These are phyloP conservation scores for Teratosphaeria destructans DNA, from an alignment of 2,329 filamentous ascomycete genomes.

Conservation along the genomic window DNA sequence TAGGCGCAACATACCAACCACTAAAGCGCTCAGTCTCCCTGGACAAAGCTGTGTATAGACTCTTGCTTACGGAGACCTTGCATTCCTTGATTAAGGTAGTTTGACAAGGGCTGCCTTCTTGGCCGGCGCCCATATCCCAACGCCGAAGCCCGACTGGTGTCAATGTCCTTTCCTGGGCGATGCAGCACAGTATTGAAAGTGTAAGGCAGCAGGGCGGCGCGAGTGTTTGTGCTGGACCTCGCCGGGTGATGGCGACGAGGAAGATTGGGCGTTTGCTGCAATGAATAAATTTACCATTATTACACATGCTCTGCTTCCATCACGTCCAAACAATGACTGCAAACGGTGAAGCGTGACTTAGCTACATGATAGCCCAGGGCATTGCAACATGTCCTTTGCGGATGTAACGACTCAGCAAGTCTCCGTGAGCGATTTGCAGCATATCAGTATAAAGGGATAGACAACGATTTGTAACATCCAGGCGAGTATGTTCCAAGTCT, in stretches of 20 bases:
- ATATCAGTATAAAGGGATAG: too few relatives aligned
- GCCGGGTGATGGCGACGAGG: too few relatives aligned
- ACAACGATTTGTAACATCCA: too few relatives aligned
- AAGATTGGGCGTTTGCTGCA: not conserved
- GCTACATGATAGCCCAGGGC: too few relatives aligned
- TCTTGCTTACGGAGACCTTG: not conserved
- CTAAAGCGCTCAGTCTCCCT: not conserved
- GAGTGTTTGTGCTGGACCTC: too few relatives aligned
- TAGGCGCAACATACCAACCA: not conserved
- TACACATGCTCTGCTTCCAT: not conserved
- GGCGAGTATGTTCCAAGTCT: too few relatives aligned
- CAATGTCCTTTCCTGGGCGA: not conserved
- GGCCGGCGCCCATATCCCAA: not conserved
- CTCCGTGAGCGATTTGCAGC: too few relatives aligned
- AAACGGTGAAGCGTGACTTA: too few relatives aligned
- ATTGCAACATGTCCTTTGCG: too few relatives aligned
- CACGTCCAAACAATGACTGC: not conserved
- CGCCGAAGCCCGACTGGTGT: not conserved
- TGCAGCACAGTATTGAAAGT: not conserved
- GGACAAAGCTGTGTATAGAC: not conserved
- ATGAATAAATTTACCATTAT: not conserved
- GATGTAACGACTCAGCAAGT: too few relatives aligned
- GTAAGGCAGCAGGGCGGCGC: not conserved
- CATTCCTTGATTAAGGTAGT: not conserved
- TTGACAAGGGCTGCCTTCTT: not conserved